Evolutionary conservation across 768 basidiomycete genomes (phyloP).

Genomic region (Fomitopsis pulvina): DNA sequence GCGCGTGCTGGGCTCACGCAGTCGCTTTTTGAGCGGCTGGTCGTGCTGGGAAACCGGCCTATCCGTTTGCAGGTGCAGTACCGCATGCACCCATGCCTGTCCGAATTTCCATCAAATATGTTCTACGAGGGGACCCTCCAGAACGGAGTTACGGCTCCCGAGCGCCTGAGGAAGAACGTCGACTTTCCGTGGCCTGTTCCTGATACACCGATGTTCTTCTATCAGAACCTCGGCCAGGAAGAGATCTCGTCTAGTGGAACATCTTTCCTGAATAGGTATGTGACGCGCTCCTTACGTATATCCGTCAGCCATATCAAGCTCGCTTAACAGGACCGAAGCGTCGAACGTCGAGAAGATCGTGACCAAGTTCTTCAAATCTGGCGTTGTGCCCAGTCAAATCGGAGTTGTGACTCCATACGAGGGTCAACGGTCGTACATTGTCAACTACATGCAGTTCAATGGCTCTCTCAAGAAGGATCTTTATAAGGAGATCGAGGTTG

Average conservation of each 20-base stretch:
- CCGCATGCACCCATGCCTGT: constrained; percentile 99
- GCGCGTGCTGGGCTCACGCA: constrained; percentile 98
- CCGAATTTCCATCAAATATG: constrained; percentile 99
- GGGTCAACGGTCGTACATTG: constrained; percentile 96
- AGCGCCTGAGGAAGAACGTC: constrained; percentile 93
- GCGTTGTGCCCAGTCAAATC: constrained; percentile 91
- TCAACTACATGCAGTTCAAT: constrained; percentile 99
- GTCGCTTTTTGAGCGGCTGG: constrained; percentile 95
- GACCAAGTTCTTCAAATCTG: constrained; percentile 99
- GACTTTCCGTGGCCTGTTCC: constrained; percentile 99
- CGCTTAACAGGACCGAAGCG: constrained; percentile 75
- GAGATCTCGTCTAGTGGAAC: constrained; percentile 99
- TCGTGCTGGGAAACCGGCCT: constrained; percentile 90
- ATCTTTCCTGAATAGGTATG: constrained; percentile 90
- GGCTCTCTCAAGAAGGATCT: constrained; percentile 98
- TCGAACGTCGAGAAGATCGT: constrained; percentile 99
- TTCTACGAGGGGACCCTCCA: constrained; percentile 99
- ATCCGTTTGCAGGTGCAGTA: constrained; percentile 99
- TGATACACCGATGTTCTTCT: constrained; percentile 99
- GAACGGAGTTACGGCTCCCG: constrained; percentile 98
- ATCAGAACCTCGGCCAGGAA: constrained; percentile 98
- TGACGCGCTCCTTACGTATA: constrained; percentile 7
- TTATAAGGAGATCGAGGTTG: constrained; percentile 99
- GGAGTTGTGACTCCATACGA: constrained; percentile 99
- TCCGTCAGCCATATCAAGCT: constrained; percentile 2